phyloP scores from a whole-genome alignment of 202 grass and related monocot species.

The Panicum virgatum region DNA sequence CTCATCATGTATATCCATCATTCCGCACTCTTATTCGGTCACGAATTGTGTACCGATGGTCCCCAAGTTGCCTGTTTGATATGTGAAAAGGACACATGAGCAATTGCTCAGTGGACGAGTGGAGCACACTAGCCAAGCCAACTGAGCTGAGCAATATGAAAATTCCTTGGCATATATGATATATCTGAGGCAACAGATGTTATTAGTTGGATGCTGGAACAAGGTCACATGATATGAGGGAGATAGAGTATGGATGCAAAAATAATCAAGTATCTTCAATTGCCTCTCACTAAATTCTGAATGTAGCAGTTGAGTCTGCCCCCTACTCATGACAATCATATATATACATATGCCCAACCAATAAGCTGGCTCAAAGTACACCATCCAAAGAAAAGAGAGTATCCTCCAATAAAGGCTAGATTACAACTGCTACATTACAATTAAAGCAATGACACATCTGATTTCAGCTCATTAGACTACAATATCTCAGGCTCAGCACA shows the following conservation, averaged over 20 bases:
- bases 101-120: conserved; percentile 41
- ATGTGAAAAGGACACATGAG: conserved; percentile 41
- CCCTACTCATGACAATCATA: conserved; percentile 24
- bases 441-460: conserved; percentile 15
- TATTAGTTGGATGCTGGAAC: conserved; percentile 50
- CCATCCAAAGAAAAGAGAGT: conserved; percentile 36
- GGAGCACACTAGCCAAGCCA: conserved; percentile 40
- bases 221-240: conserved; percentile 40
- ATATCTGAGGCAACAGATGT: conserved; percentile 49
- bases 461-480: conserved; percentile 23
- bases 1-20: conserved; percentile 46
- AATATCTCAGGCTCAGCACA: conserved; percentile 34
- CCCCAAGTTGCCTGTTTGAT: conserved; percentile 45
- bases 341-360: conserved; percentile 31
- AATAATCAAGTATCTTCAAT: conserved; percentile 24
- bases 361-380: conserved; percentile 47
- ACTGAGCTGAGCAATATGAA: conserved; percentile 16
- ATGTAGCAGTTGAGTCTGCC: conserved; percentile 42
- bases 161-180: conserved; percentile 46
- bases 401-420: conserved; percentile 30
- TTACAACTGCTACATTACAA: conserved; percentile 38
- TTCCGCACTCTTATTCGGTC: conserved; percentile 33
- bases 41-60: conserved; percentile 11
- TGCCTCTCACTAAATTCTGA: conserved; percentile 43
- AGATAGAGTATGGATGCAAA: conserved; percentile 27